Base-by-base conservation (phyloP, 192 early-diverging fungal species). In the Linnemannia elongata region DNA sequence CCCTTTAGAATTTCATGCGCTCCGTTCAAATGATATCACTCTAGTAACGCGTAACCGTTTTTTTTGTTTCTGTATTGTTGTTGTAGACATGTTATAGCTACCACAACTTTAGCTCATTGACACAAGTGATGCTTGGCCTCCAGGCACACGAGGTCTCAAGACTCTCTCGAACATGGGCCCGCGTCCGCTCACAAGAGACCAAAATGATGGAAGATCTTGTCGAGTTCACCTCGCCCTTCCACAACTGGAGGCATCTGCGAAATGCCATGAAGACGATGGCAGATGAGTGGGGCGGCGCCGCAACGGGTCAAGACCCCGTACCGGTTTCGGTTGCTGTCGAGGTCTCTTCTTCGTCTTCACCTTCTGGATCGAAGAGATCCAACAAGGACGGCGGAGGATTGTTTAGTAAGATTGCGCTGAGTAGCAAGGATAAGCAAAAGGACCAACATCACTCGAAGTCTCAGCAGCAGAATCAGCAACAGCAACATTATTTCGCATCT, bases 21-120 rank as follows among this genome's bases (percentile, higher is more conserved):
- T 39, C 38, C 38, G 0, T 45, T 45, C 9, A 15, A 45, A 2
- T 45, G 13, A 7, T 45, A 12, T 45, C 44, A 45, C 13, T 1
- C 1, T 45, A 45, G 18, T 52, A 6, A 52, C 17, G 20, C 49
- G 22, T 18, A 0, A 6, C 49, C 3, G 5, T 74, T 27, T 35
- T 39, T 38, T 74, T 27, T 39, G 38, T 74, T 27, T 39, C 38
- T 38, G 15, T 20, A 35, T 9, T 36, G 33, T 44, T n/a, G 63
- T 22, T n/a, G 41, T 68, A 93, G 92, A 93, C 91, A 79, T 94
- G 93, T 44, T 90, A 87, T 30, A 76, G 84, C 52, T 90, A 91
- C 75, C 91, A 89, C 75, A 94, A 94, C 44, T 94, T 93, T 60
- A 90, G 91, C 9, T 91, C 93, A 0, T 68, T 94, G 27, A 90